A percentile compares a stretch with the other conserved stretches of the same genome.
These are phyloP conservation scores for Aspergillus fructus DNA, from an alignment of 2,329 filamentous ascomycete genomes.

Conservation along the genomic window DNA sequence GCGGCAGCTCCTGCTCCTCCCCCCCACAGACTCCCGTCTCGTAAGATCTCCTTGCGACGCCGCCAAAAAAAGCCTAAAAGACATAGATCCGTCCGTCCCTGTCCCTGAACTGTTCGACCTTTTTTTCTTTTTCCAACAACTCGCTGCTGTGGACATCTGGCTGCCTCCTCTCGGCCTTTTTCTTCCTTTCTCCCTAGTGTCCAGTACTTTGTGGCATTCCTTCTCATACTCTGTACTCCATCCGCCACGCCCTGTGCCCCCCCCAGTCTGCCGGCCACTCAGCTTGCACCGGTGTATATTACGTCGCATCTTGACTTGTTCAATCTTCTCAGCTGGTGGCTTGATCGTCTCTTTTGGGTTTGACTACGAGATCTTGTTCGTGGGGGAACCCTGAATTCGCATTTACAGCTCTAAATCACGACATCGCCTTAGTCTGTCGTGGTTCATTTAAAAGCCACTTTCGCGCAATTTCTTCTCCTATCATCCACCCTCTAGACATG, in stretches of 20 bases:
- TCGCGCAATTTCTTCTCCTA: conserved; percentile 8
- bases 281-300: neutral
- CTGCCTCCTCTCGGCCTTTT: conserved; percentile 11
- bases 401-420: conserved; percentile 26
- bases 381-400: conserved; percentile 20
- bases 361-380: conserved; percentile 6
- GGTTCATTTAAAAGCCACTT: conserved; percentile 18
- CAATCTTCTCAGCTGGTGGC: neutral
- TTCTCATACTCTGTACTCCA: conserved; percentile 2
- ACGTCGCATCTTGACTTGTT: neutral
- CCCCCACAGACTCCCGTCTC: conserved; percentile 15
- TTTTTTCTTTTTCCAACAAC: conserved; percentile 1
- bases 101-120: neutral
- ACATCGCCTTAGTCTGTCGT: conserved; percentile 26
- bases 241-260: neutral
- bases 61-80: conserved; percentile 10
- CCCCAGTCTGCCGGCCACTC: neutral
- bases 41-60: conserved; percentile 4
- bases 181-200: neutral
- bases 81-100: conserved; percentile 9
- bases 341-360: conserved; percentile 2
- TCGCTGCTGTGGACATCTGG: neutral
- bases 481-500: conserved; percentile 12
- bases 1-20: conserved; percentile 6
- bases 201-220: neutral